phyloP scores from a whole-genome alignment of 108 stramenopile genomes.

The Nitzschia putrida region DNA sequence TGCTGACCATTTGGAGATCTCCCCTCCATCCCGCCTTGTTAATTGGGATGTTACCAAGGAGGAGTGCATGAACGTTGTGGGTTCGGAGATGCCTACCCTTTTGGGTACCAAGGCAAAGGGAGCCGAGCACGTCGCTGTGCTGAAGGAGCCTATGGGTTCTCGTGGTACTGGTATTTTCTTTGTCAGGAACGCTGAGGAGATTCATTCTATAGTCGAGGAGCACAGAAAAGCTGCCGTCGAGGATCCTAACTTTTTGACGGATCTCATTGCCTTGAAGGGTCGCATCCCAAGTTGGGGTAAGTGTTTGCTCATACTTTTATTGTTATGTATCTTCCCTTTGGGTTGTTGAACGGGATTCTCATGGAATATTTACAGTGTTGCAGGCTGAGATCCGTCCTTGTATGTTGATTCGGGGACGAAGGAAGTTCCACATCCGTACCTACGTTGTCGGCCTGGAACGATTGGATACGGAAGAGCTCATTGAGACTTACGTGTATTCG shows the following conservation, averaged over 20 bases:
- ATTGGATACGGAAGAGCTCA: conserved; percentile 35
- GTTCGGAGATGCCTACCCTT: conserved; percentile 35
- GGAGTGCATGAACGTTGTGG: conserved; percentile 55
- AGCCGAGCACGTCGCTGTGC: conserved; percentile 32
- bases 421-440: conserved; percentile 61
- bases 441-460: conserved; percentile 52
- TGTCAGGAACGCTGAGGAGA: conserved; percentile 48
- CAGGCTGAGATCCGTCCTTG: conserved; percentile 59
- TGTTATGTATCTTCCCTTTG: neutral
- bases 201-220: conserved; percentile 47
- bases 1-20: conserved; percentile 43
- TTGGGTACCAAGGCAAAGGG: conserved; percentile 21
- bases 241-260: conserved; percentile 41
- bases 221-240: conserved; percentile 45
- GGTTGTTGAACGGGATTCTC: neutral
- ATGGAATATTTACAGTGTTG: conserved; percentile 26
- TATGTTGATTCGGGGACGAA: conserved; percentile 42
- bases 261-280: conserved; percentile 49
- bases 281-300: conserved; percentile 64
- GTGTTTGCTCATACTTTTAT: neutral
- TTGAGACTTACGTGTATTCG: conserved; percentile 48
- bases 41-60: conserved; percentile 53
- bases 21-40: conserved; percentile 51
- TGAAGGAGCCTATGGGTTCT: conserved; percentile 64
- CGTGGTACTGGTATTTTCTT: conserved; percentile 56